These are phyloP conservation scores for Schizosaccharomyces japonicus DNA, from an alignment of 805 yeast species.

Conservation along the genomic window DNA sequence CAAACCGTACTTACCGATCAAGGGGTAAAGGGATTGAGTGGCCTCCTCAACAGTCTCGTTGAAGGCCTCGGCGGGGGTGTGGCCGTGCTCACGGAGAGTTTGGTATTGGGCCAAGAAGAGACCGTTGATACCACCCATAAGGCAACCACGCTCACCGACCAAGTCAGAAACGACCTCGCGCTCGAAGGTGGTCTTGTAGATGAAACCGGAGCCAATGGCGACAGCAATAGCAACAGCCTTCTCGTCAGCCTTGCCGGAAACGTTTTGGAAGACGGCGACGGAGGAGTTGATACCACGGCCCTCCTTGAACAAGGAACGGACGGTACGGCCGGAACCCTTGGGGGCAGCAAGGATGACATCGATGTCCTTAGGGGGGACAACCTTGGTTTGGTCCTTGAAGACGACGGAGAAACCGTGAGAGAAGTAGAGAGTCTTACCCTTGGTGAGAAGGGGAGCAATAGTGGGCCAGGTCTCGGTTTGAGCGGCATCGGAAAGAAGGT, in stretches of 20 bases:
- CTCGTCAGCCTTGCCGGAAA: conserved; percentile 96
- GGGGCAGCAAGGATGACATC: conserved; percentile 98
- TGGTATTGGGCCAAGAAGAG: conserved; percentile 99
- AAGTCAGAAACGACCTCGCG: conserved; percentile 97
- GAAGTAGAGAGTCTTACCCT: conserved; percentile 95
- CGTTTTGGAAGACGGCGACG: conserved; percentile 98
- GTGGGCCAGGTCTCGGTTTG: conserved; percentile 93
- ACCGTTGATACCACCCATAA: conserved; percentile 99
- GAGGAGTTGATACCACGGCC: conserved; percentile 99
- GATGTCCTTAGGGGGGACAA: conserved; percentile 79
- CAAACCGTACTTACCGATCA: conserved; percentile 98
- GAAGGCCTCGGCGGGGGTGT: conserved; percentile 99
- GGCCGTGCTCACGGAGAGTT: conserved; percentile 97
- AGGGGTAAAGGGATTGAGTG: conserved; percentile 96
- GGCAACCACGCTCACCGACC: conserved; percentile 99
- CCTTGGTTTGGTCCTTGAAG: conserved; percentile 90
- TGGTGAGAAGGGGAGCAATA: conserved; percentile 74
- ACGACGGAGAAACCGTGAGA: conserved; percentile 99
- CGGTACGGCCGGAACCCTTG: conserved; percentile 99
- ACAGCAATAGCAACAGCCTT: conserved; percentile 95
- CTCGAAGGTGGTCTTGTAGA: conserved; percentile 97
- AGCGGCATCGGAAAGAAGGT: conserved; percentile 96
- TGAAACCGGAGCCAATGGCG: conserved; percentile 98
- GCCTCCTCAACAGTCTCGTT: conserved; percentile 99
- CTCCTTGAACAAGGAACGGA: conserved; percentile 95